Conservation (phyloP, 208 protist species). For the Acanthamoeba divionensis region DNA sequence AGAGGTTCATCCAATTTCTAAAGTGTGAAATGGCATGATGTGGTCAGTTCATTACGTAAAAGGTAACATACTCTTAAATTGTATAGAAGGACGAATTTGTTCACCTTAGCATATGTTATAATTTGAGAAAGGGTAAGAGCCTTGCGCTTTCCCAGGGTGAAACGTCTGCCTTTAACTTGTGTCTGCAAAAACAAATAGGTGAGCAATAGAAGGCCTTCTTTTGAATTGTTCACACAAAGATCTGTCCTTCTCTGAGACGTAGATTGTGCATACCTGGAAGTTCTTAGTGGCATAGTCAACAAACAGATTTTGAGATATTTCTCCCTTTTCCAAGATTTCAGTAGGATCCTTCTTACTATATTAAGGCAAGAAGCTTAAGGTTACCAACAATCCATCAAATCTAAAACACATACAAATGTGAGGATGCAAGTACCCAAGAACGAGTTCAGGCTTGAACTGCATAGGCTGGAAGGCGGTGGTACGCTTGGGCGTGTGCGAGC, state of each 20-base stretch:
- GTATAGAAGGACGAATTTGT: too few relatives aligned
- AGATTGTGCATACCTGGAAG: not conserved
- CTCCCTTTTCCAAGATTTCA: not conserved
- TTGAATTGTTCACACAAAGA: too few relatives aligned
- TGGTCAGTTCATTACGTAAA: too few relatives aligned
- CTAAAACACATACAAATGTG: not conserved
- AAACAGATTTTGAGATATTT: constrained; percentile 4
- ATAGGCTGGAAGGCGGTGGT: constrained; percentile 9
- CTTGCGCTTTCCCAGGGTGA: not conserved
- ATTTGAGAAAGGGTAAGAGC: not conserved
- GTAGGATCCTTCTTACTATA: constrained; percentile 7
- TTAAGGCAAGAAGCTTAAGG: not conserved
- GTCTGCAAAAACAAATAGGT: not conserved
- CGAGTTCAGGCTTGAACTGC: constrained; percentile 23
- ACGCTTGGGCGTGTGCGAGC: not conserved
- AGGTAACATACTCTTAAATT: too few relatives aligned
- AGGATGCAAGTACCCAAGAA: not conserved
- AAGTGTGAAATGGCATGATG: too few relatives aligned
- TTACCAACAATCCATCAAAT: not conserved
- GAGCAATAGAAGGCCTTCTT: not conserved
- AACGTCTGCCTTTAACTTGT: not conserved
- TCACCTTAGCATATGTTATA: not conserved
- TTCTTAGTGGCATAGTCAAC: constrained; percentile 30
- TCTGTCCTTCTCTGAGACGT: too few relatives aligned
- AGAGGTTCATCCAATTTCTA: not conserved